These are phyloP conservation scores for Westerdykella ornata DNA, from an alignment of 2,329 filamentous ascomycete species.

Conservation along the genomic window DNA sequence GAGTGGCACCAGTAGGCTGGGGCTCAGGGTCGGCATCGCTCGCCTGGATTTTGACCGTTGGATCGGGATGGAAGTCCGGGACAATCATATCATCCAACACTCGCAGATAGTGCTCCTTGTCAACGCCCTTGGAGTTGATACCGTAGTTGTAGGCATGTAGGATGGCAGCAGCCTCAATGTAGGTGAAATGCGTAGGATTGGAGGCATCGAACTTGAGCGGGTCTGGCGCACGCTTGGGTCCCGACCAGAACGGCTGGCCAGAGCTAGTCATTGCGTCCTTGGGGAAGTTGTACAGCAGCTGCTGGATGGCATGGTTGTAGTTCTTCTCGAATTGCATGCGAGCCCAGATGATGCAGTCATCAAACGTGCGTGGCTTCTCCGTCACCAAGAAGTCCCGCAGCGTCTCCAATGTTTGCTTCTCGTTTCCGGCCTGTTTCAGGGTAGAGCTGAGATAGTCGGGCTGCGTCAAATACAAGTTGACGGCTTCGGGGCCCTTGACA, in stretches of 20 bases:
- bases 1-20: slow-evolving; percentile 57
- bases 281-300: slow-evolving; percentile 93
- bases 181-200: slow-evolving; percentile 80
- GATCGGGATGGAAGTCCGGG: slow-evolving; percentile 85
- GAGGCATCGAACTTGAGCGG: slow-evolving; percentile 79
- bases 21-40: slow-evolving; percentile 93
- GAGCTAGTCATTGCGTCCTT: slow-evolving; percentile 84
- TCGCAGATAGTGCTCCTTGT: slow-evolving; percentile 65
- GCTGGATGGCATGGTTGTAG: slow-evolving; percentile 93
- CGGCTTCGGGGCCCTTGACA: slow-evolving; percentile 85
- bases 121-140: slow-evolving; percentile 74
- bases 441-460: slow-evolving; percentile 83
- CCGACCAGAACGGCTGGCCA: slow-evolving; percentile 94
- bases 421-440: slow-evolving; percentile 87
- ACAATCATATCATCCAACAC: slow-evolving; percentile 90
- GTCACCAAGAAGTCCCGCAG: slow-evolving; percentile 85
- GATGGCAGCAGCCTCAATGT: slow-evolving; percentile 81
- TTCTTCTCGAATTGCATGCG: slow-evolving; percentile 91
- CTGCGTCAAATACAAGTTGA: slow-evolving; percentile 88
- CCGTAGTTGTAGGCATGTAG: slow-evolving; percentile 97
- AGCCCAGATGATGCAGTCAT: slow-evolving; percentile 95
- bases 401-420: slow-evolving; percentile 87
- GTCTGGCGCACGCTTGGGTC: slow-evolving; percentile 92
- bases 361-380: slow-evolving; percentile 84
- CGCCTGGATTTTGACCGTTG: slow-evolving; percentile 92